Evolutionary conservation across 2,329 filamentous ascomycete species (phyloP).

Genomic region (Sarocladium kiliense): DNA sequence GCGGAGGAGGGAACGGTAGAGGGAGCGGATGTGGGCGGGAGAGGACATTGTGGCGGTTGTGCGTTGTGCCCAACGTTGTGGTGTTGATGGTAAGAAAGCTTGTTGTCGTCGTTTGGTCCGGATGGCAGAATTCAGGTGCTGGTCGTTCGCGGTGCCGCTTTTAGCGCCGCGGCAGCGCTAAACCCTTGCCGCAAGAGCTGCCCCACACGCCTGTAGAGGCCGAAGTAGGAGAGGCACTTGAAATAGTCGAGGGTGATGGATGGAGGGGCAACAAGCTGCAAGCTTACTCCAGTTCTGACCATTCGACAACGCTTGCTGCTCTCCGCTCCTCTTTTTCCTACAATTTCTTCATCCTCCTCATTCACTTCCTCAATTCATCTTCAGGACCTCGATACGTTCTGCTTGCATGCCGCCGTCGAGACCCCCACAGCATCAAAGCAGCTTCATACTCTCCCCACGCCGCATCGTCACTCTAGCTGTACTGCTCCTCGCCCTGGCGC

Average conservation of each 20-base stretch:
- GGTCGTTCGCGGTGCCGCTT: not conserved
- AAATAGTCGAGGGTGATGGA: not conserved
- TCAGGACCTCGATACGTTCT: not conserved
- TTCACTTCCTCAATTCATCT: not conserved
- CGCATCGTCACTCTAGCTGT: constrained; percentile 12
- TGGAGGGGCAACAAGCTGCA: not conserved
- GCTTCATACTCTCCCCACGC: constrained; percentile 8
- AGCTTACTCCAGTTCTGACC: not conserved
- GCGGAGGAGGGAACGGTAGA: constrained; percentile 85
- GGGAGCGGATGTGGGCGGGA: constrained; percentile 57
- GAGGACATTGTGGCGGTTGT: constrained; percentile 23
- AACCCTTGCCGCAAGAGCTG: not conserved
- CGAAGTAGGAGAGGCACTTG: not conserved
- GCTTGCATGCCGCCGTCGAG: not conserved
- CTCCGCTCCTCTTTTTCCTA: constrained; percentile 3
- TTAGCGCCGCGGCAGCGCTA: not conserved
- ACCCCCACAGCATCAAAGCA: not conserved
- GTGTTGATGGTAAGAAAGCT: too few relatives aligned
- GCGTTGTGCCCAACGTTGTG: too few relatives aligned
- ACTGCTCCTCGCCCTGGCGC: constrained; percentile 14
- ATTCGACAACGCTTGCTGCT: not conserved
- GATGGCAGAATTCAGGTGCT: too few relatives aligned
- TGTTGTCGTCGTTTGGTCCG: too few relatives aligned
- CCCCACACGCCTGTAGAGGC: too few relatives aligned
- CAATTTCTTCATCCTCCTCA: not conserved